These are phyloP conservation scores for Avicennia marina DNA, from an alignment of 257 asterid species.

Conservation along the genomic window DNA sequence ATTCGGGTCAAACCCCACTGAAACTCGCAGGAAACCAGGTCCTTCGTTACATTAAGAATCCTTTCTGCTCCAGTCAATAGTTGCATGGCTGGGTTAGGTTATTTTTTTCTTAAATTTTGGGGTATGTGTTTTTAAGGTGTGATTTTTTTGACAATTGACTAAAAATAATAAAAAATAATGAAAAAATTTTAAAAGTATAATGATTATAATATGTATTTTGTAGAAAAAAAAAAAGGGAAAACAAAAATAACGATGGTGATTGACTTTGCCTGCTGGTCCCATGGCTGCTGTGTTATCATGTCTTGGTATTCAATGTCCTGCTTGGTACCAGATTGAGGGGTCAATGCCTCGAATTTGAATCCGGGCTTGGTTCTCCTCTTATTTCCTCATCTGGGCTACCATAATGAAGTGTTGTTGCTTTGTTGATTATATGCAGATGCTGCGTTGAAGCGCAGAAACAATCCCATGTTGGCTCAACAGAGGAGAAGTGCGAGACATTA, in stretches of 20 bases:
- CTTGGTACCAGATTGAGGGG: slow-evolving; percentile 49
- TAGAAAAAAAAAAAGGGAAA: too few relatives aligned
- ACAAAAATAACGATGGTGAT: too few relatives aligned
- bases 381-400: too few relatives aligned
- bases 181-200: too few relatives aligned
- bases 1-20: slow-evolving; percentile 26
- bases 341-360: slow-evolving; percentile 44
- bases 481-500: slow-evolving; percentile 22
- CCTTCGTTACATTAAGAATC: too few relatives aligned
- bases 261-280: slow-evolving; percentile 8
- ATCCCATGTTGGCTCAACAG: slow-evolving; percentile 24
- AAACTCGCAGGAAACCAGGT: slow-evolving; percentile 48
- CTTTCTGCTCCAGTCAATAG: not conserved
- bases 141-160: too few relatives aligned
- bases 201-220: too few relatives aligned
- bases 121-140: too few relatives aligned
- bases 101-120: not conserved
- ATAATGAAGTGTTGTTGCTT: too few relatives aligned
- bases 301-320: not conserved
- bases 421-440: slow-evolving; percentile 18
- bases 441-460: slow-evolving; percentile 17
- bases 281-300: not conserved
- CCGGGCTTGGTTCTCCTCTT: too few relatives aligned
- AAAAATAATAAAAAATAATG: too few relatives aligned
- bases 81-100: not conserved